Percentiles rank a stretch among this genome's conserved stretches.
Conservation (phyloP, 2,329 filamentous ascomycete species). For the Claviceps sp. region DNA sequence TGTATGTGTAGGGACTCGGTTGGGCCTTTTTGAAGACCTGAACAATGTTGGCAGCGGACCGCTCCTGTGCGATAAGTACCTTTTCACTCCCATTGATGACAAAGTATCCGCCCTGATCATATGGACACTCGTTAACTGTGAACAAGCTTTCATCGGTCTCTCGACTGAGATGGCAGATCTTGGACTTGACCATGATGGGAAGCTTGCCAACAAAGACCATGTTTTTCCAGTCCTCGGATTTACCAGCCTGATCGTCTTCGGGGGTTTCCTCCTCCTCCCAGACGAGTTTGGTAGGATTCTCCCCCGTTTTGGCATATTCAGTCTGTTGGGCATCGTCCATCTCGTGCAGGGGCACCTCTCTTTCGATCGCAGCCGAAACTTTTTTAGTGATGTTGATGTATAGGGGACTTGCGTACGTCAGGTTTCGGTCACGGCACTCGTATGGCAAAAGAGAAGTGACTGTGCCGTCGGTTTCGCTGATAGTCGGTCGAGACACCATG, state of each 20-base stretch:
- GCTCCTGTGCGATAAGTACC: conserved; percentile 93
- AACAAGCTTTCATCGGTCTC: conserved; percentile 79
- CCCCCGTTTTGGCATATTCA: conserved; percentile 40
- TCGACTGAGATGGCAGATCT: conserved; percentile 80
- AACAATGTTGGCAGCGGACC: conserved; percentile 94
- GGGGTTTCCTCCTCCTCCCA: conserved; percentile 48
- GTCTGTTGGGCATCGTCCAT: conserved; percentile 51
- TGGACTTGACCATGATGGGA: conserved; percentile 95
- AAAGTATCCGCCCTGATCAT: conserved; percentile 97
- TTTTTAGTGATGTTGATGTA: conserved; percentile 82
- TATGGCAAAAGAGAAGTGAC: conserved; percentile 80
- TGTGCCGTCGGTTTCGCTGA: conserved; percentile 84
- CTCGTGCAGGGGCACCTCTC: conserved; percentile 50
- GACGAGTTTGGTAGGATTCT: conserved; percentile 42
- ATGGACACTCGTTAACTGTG: conserved; percentile 88
- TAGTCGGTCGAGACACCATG: conserved; percentile 76
- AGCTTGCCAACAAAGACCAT: conserved; percentile 89
- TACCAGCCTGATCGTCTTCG: conserved; percentile 36
- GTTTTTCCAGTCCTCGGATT: conserved; percentile 45
- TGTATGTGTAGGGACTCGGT: conserved; percentile 83
- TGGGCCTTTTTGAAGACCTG: conserved; percentile 97
- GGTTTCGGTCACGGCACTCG: conserved; percentile 86
- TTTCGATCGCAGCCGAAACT: conserved; percentile 70
- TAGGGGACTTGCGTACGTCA: conserved; percentile 87
- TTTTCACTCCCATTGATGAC: conserved; percentile 99